Evolutionary conservation across 768 basidiomycete genomes (phyloP).

Genomic region (Psilocybe azurescens): DNA sequence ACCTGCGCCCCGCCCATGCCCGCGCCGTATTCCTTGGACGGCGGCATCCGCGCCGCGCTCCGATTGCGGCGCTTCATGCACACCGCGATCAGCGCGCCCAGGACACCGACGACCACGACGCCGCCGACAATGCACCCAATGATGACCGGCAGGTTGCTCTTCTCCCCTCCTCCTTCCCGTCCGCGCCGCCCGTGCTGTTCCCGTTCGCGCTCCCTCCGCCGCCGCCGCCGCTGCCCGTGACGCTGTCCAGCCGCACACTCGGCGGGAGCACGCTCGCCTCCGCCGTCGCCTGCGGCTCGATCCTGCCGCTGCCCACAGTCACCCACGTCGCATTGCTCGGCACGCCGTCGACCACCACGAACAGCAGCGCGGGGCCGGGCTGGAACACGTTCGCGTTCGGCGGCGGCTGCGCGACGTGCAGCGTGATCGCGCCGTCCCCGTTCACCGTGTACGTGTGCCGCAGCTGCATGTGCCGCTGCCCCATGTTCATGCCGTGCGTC

Average conservation of each 20-base stretch:
- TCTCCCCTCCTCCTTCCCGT: too few species aligned
- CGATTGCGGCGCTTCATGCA: slow-evolving; percentile 55
- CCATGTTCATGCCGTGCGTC: slow-evolving; percentile 90
- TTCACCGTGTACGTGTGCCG: slow-evolving; percentile 87
- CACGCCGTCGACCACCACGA: slow-evolving; percentile 49
- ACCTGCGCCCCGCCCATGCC: background rate
- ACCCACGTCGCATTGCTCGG: slow-evolving; percentile 81
- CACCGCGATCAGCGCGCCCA: slow-evolving; percentile 58
- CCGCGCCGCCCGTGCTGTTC: too few species aligned
- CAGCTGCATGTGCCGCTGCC: slow-evolving; percentile 81
- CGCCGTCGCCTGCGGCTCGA: slow-evolving; percentile 44
- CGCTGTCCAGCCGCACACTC: too few species aligned
- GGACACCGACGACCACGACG: slow-evolving; percentile 52
- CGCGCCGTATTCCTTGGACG: slow-evolving; percentile 22
- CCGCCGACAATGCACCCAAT: slow-evolving; percentile 58
- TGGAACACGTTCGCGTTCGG: slow-evolving; percentile 87
- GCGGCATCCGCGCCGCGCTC: slow-evolving; percentile 31
- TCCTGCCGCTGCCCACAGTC: slow-evolving; percentile 35
- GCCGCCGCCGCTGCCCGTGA: too few species aligned
- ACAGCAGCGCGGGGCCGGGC: slow-evolving; percentile 54
- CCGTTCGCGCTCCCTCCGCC: too few species aligned
- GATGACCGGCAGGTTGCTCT: slow-evolving; percentile 25
- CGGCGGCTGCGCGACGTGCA: slow-evolving; percentile 84
- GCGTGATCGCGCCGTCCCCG: slow-evolving; percentile 70
- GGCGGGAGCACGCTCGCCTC: background rate